Evolutionary conservation across 1,284 basidiomycete genomes (phyloP).

Genomic region (Sporisorium graminicola): DNA sequence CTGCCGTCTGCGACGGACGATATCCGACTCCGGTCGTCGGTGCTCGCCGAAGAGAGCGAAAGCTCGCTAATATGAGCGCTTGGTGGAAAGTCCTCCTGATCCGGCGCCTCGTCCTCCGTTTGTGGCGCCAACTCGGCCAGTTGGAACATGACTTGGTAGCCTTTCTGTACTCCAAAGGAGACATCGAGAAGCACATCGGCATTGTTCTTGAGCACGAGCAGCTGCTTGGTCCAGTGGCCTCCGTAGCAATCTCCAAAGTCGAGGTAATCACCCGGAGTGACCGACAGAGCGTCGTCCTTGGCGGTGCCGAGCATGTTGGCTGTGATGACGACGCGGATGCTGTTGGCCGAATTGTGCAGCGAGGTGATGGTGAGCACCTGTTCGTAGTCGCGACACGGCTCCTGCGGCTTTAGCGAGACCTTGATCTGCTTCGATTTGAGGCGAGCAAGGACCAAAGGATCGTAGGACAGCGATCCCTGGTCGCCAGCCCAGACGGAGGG

Average conservation of each 20-base stretch:
- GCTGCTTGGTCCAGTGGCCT: slow-evolving; percentile 72
- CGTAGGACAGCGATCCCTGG: slow-evolving; percentile 33
- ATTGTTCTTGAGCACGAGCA: slow-evolving; percentile 72
- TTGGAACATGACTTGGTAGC: slow-evolving; percentile 72
- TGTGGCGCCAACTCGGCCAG: slow-evolving; percentile 70
- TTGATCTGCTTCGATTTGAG: slow-evolving; percentile 42
- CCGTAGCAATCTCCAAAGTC: slow-evolving; percentile 73
- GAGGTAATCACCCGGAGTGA: slow-evolving; percentile 71
- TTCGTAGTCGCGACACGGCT: slow-evolving; percentile 64
- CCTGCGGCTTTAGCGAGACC: slow-evolving; percentile 50
- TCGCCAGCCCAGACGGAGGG: slow-evolving; percentile 52
- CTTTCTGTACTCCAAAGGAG: slow-evolving; percentile 70
- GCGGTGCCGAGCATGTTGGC: slow-evolving; percentile 68
- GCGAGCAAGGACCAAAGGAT: slow-evolving; percentile 30
- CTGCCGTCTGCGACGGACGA: slow-evolving; percentile 37
- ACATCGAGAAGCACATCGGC: slow-evolving; percentile 72
- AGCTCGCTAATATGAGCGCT: slow-evolving; percentile 42
- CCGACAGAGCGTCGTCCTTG: slow-evolving; percentile 70
- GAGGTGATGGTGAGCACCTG: slow-evolving; percentile 65
- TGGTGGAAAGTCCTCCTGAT: slow-evolving; percentile 46
- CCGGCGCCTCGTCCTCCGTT: slow-evolving; percentile 44
- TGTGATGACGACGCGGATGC: slow-evolving; percentile 60
- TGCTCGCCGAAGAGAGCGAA: slow-evolving; percentile 41
- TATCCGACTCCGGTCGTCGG: slow-evolving; percentile 32
- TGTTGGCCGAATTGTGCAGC: slow-evolving; percentile 60